Base-by-base conservation (phyloP, 2,329 filamentous ascomycete genomes). In the Cladosporium sp. region DNA sequence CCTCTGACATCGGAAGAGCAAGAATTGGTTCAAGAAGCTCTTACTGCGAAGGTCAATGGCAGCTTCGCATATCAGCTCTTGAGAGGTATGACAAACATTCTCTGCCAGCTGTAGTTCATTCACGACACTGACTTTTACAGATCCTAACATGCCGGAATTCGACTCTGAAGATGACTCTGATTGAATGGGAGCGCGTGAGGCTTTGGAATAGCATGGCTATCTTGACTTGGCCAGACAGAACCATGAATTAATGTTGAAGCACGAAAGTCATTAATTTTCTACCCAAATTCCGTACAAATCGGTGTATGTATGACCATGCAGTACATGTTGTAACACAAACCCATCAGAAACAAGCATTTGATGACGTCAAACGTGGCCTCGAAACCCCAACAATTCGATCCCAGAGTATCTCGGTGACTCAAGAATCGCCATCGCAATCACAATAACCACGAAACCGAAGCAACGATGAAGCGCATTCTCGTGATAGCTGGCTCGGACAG, bases 401-500 rank as follows among this genome's bases (percentile, higher is more conserved):
- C 28, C 18, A 14, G 10, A 43, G 25, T 34, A 34, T 26, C 51
- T 34, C 56, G 51, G 30, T 63, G 25, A 58, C 58, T 54, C 51
- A 30, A 64, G 7, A 62, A 63, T 56, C n/a, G 48, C 63, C 60
- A 59, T 54, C 54, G 48, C 48, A 28, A 36, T 48, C 39, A 4
- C 39, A 46, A 46, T 46, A 46, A 46, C 39, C 26, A 63, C 56
- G 63, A 53, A 36, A 21, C n/a, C 34, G 30, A 65, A 26, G 16
- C 43, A 63, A 70, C 48, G 8, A 76, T 75, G 69, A 81, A 78
- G 70, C 81, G 88, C 66, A 88, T 96, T 54, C 82, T 97, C 65
- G 87, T 95, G 21, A 91, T 97, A 72, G 93, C 93, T 58, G 93
- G 93, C 68, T 96, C 92, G 28, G 93, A 97, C 79, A 92, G 91